Percentiles rank a stretch among this genome's conserved stretches.
Evolutionary conservation across 2,329 filamentous ascomycete genomes (phyloP).

Genomic region (Aspergillus aculeatus): DNA sequence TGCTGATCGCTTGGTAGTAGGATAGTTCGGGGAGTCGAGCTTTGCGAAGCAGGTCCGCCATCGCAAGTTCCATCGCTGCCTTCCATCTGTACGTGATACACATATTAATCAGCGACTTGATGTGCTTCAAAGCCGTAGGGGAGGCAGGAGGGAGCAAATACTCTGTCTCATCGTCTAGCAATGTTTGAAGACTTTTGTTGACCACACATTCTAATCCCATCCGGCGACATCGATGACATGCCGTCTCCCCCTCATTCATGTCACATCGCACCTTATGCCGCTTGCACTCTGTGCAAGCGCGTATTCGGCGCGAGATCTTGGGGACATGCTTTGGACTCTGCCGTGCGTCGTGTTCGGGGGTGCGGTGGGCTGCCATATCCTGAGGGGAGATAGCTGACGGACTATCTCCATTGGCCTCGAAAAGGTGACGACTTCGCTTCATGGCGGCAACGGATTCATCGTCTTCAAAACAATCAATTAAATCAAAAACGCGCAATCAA

Average conservation of each 20-base stretch:
- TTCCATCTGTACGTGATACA: slow-evolving; percentile 32
- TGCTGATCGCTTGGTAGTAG: slow-evolving; percentile 37
- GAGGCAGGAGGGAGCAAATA: slow-evolving; percentile 26
- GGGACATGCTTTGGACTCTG: slow-evolving; percentile 31
- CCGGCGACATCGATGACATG: slow-evolving; percentile 51
- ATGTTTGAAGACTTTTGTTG: slow-evolving; percentile 53
- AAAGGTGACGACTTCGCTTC: slow-evolving; percentile 42
- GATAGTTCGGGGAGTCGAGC: slow-evolving; percentile 38
- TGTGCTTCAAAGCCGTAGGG: background rate
- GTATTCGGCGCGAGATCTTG: slow-evolving; percentile 47
- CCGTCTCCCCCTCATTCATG: slow-evolving; percentile 50
- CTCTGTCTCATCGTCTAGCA: slow-evolving; percentile 51
- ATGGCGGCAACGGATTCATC: slow-evolving; percentile 28
- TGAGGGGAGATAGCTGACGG: slow-evolving; percentile 36
- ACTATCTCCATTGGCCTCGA: slow-evolving; percentile 38
- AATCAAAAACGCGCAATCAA: too few relatives aligned
- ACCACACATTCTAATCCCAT: slow-evolving; percentile 52
- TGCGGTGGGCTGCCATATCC: slow-evolving; percentile 19
- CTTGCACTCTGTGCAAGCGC: slow-evolving; percentile 54
- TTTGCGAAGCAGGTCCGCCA: slow-evolving; percentile 39
- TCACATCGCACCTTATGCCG: slow-evolving; percentile 57
- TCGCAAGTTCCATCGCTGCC: slow-evolving; percentile 38
- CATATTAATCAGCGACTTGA: slow-evolving; percentile 10
- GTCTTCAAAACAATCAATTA: slow-evolving; percentile 18
- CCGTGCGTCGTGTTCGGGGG: slow-evolving; percentile 31